Evolutionary conservation across 2,329 filamentous ascomycete species (phyloP).

Genomic region (Sporothrix humicola): DNA sequence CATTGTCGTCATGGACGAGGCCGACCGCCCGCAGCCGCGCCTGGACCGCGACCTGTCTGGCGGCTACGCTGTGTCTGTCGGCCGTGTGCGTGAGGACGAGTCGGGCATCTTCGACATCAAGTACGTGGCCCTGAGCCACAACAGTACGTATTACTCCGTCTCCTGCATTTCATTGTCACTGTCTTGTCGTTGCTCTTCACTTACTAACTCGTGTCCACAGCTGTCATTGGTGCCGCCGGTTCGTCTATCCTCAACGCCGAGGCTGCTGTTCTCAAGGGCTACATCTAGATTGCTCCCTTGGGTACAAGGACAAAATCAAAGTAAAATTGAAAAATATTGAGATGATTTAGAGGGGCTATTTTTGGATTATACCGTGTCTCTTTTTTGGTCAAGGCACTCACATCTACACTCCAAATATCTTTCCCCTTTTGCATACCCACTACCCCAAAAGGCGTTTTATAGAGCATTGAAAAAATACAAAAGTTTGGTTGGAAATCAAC

Average conservation of each 20-base stretch:
- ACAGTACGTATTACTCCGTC: constrained; percentile 55
- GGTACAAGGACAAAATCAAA: constrained; percentile 29
- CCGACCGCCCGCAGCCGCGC: constrained; percentile 87
- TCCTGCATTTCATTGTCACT: background rate
- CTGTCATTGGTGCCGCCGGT: constrained; percentile 94
- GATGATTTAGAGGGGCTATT: background rate
- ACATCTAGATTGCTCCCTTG: constrained; percentile 56
- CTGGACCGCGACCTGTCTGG: constrained; percentile 83
- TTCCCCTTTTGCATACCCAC: constrained; percentile 2
- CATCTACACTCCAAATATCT: background rate
- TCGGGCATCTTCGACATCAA: constrained; percentile 92
- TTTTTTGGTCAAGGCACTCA: background rate
- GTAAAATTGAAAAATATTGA: background rate
- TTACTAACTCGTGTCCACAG: constrained; percentile 47
- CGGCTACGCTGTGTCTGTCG: constrained; percentile 91
- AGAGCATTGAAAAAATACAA: constrained; percentile 26
- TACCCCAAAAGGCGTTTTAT: constrained; percentile 13
- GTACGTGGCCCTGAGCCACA: constrained; percentile 90
- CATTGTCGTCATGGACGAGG: constrained; percentile 88
- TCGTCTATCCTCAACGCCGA: constrained; percentile 95
- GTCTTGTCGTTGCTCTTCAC: background rate
- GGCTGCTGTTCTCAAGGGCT: constrained; percentile 87
- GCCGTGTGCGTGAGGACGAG: constrained; percentile 82
- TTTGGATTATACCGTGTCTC: background rate
- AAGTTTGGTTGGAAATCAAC: constrained; percentile 3